Evolutionary conservation across 2,329 filamentous ascomycete species (phyloP).

Genomic region (Neofusicoccum sp.): DNA sequence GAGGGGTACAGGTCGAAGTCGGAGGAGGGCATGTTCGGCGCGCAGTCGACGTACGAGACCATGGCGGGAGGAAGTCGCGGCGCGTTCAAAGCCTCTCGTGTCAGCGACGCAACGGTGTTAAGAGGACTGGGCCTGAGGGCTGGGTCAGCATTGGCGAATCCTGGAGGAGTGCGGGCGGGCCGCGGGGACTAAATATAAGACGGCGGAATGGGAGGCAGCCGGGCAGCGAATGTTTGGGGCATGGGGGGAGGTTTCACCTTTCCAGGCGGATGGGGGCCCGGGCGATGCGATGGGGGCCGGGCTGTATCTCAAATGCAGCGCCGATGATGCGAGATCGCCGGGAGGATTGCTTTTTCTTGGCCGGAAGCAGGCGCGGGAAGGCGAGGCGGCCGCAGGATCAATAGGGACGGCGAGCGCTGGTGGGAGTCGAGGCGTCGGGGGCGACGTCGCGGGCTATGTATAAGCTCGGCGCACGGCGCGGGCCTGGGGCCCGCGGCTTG

Average conservation of each 20-base stretch:
- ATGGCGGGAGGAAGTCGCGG: constrained; percentile 22
- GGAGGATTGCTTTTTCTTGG: constrained; percentile 17
- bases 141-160: constrained; percentile 17
- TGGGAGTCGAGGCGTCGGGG: neutral
- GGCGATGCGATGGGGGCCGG: constrained; percentile 1
- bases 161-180: constrained; percentile 16
- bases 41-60: constrained; percentile 36
- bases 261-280: constrained; percentile 5
- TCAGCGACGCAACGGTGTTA: neutral
- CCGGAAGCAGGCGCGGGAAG: constrained; percentile 4
- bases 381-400: constrained; percentile 13
- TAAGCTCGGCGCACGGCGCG: neutral
- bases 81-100: neutral
- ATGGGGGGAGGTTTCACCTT: constrained; percentile 7
- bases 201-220: constrained; percentile 13
- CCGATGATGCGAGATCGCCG: constrained; percentile 17
- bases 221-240: constrained; percentile 10
- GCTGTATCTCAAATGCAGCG: constrained; percentile 15
- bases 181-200: constrained; percentile 20
- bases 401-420: constrained; percentile 2
- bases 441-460: neutral
- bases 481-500: constrained; percentile 13
- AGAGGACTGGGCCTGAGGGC: constrained; percentile 1
- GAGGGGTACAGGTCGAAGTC: constrained; percentile 40
- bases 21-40: constrained; percentile 31